Conservation (phyloP, 305 asterid species). For the Ruellia speciosa region DNA sequence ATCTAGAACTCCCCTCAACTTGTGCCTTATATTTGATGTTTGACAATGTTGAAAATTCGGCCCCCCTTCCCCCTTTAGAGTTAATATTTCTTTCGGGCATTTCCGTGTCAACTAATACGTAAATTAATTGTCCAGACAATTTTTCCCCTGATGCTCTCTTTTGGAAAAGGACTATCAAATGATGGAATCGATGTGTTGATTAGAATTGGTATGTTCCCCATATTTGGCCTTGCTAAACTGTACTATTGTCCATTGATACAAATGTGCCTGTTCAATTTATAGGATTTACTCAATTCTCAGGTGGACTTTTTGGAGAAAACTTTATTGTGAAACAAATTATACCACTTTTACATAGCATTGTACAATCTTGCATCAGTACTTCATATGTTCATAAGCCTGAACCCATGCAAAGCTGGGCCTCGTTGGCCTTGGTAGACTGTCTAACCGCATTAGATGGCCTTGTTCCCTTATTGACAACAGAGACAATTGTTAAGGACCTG, state of each 20-base stretch:
- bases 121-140: constrained; percentile 56
- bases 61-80: no score
- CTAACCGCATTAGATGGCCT: constrained; percentile 72
- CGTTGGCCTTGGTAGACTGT: constrained; percentile 64
- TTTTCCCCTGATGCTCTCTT: constrained; percentile 75
- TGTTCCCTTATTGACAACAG: constrained; percentile 53
- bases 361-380: constrained; percentile 54
- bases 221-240: constrained; percentile 13
- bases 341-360: constrained; percentile 54
- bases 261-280: constrained; percentile 21
- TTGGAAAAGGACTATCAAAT: constrained; percentile 86
- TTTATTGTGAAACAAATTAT: constrained; percentile 69
- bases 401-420: constrained; percentile 80
- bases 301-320: constrained; percentile 75
- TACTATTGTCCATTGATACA: constrained; percentile 13
- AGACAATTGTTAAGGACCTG: constrained; percentile 64
- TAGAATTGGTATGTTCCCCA: constrained; percentile 66
- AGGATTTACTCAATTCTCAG: constrained; percentile 34
- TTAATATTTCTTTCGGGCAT: no score
- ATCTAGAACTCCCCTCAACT: no score
- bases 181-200: constrained; percentile 82
- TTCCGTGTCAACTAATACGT: no score
- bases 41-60: no score
- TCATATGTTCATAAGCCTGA: constrained; percentile 56
- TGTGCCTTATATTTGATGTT: no score